Percentiles rank a stretch among this genome's conserved stretches.
Conservation (phyloP, 192 early-diverging fungal genomes). For the Backusella liffmaniae region DNA sequence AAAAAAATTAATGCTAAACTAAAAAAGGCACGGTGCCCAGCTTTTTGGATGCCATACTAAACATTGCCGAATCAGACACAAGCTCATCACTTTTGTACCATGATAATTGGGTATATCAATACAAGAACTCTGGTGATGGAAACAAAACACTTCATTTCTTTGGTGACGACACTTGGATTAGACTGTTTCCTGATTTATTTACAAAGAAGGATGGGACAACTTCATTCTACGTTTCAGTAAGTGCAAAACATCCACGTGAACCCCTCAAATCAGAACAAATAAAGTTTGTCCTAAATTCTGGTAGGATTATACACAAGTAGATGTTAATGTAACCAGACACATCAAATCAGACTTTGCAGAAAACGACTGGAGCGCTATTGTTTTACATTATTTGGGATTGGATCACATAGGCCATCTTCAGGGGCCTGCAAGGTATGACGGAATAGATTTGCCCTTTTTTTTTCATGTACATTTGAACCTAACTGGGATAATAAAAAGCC, state of each 20-base stretch:
- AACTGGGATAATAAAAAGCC: constrained; percentile 34
- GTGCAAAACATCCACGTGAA: constrained; percentile 55
- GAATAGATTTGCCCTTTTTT: neutral
- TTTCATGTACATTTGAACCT: neutral
- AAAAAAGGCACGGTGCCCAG: constrained; percentile 64
- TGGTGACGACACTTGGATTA: constrained; percentile 96
- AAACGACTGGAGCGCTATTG: constrained; percentile 66
- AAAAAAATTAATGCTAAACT: neutral
- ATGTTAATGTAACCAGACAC: constrained; percentile 70
- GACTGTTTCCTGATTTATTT: constrained; percentile 75
- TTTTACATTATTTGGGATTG: constrained; percentile 80
- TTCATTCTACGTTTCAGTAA: constrained; percentile 67
- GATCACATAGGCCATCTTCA: constrained; percentile 81
- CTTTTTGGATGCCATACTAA: constrained; percentile 78
- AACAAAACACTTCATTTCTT: constrained; percentile 68
- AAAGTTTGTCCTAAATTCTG: neutral
- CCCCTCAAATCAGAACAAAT: constrained; percentile 43
- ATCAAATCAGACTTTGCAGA: constrained; percentile 53
- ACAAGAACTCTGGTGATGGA: constrained; percentile 45
- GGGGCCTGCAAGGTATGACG: constrained; percentile 50
- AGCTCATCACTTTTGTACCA: constrained; percentile 54
- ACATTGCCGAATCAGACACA: constrained; percentile 77
- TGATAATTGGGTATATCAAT: constrained; percentile 75
- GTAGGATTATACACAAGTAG: constrained; percentile 76
- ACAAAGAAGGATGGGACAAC: constrained; percentile 60